Evolutionary conservation across 2,329 filamentous ascomycete genomes (phyloP), one percentile per base, ranked within the genome.

Genomic region (Colletotrichum tabaci): DNA sequence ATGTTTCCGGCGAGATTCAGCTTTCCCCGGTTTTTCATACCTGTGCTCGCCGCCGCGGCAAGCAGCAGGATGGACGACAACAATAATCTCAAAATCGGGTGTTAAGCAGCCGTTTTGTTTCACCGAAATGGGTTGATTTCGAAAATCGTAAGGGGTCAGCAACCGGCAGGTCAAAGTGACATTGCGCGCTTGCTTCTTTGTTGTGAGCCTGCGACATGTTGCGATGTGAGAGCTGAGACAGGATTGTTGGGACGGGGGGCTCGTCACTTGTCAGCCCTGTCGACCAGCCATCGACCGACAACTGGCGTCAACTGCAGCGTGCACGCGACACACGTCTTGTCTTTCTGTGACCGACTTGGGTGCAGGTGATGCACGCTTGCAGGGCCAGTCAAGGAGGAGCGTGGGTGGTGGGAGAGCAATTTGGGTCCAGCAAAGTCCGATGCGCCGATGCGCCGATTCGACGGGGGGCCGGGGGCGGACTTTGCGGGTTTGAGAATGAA

Each of bases 271-370:
- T 61, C 63, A 67, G 67, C 63, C 62, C 63, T 71, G 67, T 42
- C 38, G 56, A 35, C 61, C 40, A 18, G 44, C 26, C 62, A 38
- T 61, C 30, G 30, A 35, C 10, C 30, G 30, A 35, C 30, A 35
- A 35, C 8, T 35, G 30, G 30, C 30, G 30, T 35, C 47, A 66
- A 42, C 13, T 23, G 18, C 21, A 70, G 46, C 40, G 56, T 21
- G 63, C 67, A 66, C 66, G 66, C 66, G 60, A 68, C 66, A 71
- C 47, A 35, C 61, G 10, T 50, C n/a, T 52, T 57, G 13, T 64
- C 30, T 52, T 30, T 49, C n/a, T 57, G 53, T 18, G 53, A 60
- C 23, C 40, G 26, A 21, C 42, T 62, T 44, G 40, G 40, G n/a
- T 49, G 42, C 65, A 67, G 49, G 30, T 61, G 46, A 61, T 44